phyloP scores from a whole-genome alignment of 345 rosid species.

The Aethionema arabicum region DNA sequence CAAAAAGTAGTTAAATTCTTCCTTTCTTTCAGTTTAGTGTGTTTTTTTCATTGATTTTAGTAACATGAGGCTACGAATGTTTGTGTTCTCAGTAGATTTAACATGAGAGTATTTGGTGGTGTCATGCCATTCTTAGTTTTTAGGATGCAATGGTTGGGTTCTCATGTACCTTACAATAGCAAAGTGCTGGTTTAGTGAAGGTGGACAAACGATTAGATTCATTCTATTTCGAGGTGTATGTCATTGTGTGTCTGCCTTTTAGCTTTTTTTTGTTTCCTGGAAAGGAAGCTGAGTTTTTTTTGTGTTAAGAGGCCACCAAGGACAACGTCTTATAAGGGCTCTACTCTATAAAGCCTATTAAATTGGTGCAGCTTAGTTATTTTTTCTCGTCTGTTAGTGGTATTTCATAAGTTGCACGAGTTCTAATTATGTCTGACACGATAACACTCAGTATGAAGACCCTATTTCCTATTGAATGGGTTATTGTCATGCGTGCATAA shows the following conservation, averaged over 20 bases:
- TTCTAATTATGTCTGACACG: slow-evolving; percentile 7
- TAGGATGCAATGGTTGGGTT: slow-evolving; percentile 21
- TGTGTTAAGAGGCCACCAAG: neutral
- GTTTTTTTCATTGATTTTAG: slow-evolving; percentile 12
- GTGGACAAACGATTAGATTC: slow-evolving; percentile 5
- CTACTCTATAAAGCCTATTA: neutral
- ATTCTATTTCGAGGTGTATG: slow-evolving; percentile 12
- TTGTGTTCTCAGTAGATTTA: slow-evolving; percentile 4
- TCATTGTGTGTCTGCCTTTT: slow-evolving; percentile 7
- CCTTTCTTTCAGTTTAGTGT: slow-evolving; percentile 18
- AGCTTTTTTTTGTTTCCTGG: neutral
- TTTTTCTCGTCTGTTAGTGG: slow-evolving; percentile 21
- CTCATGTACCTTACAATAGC: neutral
- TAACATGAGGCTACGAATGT: slow-evolving; percentile 20
- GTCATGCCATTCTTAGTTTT: slow-evolving; percentile 21
- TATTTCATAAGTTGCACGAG: slow-evolving; percentile 20
- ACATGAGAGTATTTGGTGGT: neutral
- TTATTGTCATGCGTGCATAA: slow-evolving; percentile 20
- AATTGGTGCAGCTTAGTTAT: slow-evolving; percentile 11
- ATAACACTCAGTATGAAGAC: slow-evolving; percentile 27
- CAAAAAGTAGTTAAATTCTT: slow-evolving; percentile 59
- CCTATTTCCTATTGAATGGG: slow-evolving; percentile 14
- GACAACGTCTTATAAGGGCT: slow-evolving; percentile 10
- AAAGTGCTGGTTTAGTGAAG: slow-evolving; percentile 11
- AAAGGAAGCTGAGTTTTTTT: neutral